Base-by-base conservation (phyloP, 139 green algal genomes). In the Micractinium sp. region DNA sequence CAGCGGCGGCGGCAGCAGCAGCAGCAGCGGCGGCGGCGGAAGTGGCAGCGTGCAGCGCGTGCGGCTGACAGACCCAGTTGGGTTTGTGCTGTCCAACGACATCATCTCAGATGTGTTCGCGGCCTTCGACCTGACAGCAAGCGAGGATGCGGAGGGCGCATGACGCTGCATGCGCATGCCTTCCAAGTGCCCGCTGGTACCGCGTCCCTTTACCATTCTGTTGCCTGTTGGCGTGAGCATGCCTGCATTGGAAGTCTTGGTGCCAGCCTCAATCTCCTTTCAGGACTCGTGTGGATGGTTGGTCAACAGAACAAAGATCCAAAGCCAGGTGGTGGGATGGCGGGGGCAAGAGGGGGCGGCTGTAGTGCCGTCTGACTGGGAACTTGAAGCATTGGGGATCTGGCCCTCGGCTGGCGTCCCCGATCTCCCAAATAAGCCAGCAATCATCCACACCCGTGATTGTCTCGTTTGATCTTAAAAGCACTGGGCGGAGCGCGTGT, bases 51-150 rank as follows among this genome's bases (percentile, higher is more conserved):
- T 53, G 22, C 16, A 38, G 31, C 53, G 89, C 23, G 66, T 98
- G 39, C 88, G 95, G 15, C 87, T 98, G 20, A 92, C 92, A 16
- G 96, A 98, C 88, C 96, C 97, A 20, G 87, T 95, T 27, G 97
- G 97, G 0, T 97, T 98, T 74, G 83, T 99, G 67, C 25, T 98
- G 5, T 96, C 90, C 19, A 99, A 99, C 79, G 94, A 96, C 78
- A 90, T 98, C 81, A 97, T 99, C 19, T 95, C 93, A 13, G 96
- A 98, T 74, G 86, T 97, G 5, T 98, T 98, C 91, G 95, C 92
- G 0, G 94, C 92, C 0, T 84, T 98, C 23, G 76, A 90, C 56
- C 53, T 88, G 20, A 85, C 76, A 12, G 20, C 22, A 27, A 23
- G 14, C 63, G 22, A 27, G 20, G 63, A 71, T 31, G 63, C 20